Base-by-base conservation (phyloP, 2,329 filamentous ascomycete genomes). In the Colletotrichum musicola region DNA sequence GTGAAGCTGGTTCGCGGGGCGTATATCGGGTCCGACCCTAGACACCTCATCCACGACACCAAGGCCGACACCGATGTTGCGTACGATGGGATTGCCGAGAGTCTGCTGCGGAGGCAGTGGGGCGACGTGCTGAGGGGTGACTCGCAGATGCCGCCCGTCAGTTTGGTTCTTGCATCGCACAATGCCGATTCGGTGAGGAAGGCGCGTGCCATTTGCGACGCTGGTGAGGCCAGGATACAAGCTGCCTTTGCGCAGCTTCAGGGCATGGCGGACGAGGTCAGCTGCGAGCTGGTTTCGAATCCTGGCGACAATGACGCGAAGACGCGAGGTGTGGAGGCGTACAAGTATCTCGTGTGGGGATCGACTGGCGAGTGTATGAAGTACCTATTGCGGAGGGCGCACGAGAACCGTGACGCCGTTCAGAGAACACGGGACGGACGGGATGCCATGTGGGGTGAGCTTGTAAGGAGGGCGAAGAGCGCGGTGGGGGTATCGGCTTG, bases 231-330 rank as follows among this genome's bases (percentile, higher is more conserved):
- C 70, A 80, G 79, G 75, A 80, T 79, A 0, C 76, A 77, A 25
- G 75, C 83, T 50, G 78, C 79, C 0, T 84, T 82, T 54, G 73
- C 75, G 3, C 76, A 78, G 44, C 71, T 74, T 16, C 70, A 72
- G 58, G 71, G 95, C 47, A 98, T 98, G 95, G 95, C 95, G 1
- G 95, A 98, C 74, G 95, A 98, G 77, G 90, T 98, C 60, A 94
- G 91, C 77, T 90, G 88, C 76, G 88, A 89, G 76, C 80, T 91
- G 14, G 76, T 86, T 18, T 72, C 73, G 44, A 72, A 68, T 56
- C 25, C 58, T 12, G 49, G 22, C 16, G 35, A 4, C 16, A 20
- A 42, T 12, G 18, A 60, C 13, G 6, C 44, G n/a, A 22, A 51
- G 35, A 25, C 59, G 18, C 54, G 30, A 30, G 46, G 46, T 4